Evolutionary conservation across 805 yeast genomes (phyloP), one percentile per base, ranked within the genome.

Genomic region (Candida ascalaphidarum): DNA sequence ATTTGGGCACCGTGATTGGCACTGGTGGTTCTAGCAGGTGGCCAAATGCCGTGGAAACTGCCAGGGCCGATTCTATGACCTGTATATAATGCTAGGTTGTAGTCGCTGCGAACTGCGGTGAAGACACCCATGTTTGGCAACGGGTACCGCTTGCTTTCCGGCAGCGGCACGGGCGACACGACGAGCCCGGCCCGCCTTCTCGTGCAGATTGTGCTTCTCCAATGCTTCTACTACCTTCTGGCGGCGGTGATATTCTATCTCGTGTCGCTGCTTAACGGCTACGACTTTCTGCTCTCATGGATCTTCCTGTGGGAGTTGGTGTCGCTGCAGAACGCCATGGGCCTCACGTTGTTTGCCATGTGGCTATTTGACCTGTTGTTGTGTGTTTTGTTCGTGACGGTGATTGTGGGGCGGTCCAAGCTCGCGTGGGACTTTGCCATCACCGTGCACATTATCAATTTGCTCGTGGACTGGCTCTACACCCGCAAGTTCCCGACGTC

Each of bases 371-470:
- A 82, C 49, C 68, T 96, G 0, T 64, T 92, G 24, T 60, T 92
- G 22, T 80, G 94, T 40, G 95, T 86, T 2, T 52, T 84, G 8
- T 85, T 84, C 47, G 76, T 89, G 46, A 84, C 94, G 1, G 55
- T 88, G 2, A 76, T 89, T 16, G 95, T 89, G 9, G 96, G 97
- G 0, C 65, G 97, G 32, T 81, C 95, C 23, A 92, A 89, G 51
- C 60, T 89, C 27, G 97, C 96, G 0, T 81, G 95, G 81, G 98
- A 89, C 55, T 89, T 92, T 59, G 96, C 95, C 8, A 48, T 89
- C n/a, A 92, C 98, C 0, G 74, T 89, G 11, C 96, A 92, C 52
- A 74, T 81, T 14, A 69, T 92, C 28, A 80, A 89, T 55, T 53
- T 89, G 14, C 29, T 76, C 3, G 75, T 84, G 3, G 83, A 76